A percentile compares a stretch with the other conserved stretches of the same genome.
phyloP scores from a whole-genome alignment of 2,329 filamentous ascomycete genomes.

The Colletotrichum sp. region DNA sequence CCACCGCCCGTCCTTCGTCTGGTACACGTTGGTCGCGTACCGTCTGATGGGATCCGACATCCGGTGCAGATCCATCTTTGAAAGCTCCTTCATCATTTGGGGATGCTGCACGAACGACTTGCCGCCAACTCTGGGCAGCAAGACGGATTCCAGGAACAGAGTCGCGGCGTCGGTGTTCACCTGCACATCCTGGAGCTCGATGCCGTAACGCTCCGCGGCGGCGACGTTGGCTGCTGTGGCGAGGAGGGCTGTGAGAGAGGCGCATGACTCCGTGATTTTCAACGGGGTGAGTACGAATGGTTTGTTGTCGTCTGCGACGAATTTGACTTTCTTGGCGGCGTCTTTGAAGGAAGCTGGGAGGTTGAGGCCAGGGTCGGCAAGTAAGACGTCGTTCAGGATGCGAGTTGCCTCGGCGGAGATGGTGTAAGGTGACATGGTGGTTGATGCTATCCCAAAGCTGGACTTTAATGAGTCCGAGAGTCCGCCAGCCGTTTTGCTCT shows the following conservation, averaged over 20 bases:
- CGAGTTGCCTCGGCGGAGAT: background rate
- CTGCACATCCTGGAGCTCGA: background rate
- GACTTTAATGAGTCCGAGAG: background rate
- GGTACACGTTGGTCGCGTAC: background rate
- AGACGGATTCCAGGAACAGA: background rate
- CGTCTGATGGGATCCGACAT: background rate
- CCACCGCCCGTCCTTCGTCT: background rate
- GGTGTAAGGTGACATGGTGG: background rate
- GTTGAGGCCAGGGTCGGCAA: background rate
- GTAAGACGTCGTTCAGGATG: background rate
- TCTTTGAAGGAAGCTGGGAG: background rate
- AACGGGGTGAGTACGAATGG: constrained; percentile 33
- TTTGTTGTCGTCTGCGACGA: constrained; percentile 16
- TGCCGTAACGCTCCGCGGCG: background rate
- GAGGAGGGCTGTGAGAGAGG: constrained; percentile 32
- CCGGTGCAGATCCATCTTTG: background rate
- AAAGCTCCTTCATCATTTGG: background rate
- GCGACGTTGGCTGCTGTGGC: background rate
- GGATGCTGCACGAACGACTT: background rate
- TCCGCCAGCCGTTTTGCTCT: rapidly evolving
- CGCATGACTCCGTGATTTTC: constrained; percentile 49
- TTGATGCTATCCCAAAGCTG: background rate
- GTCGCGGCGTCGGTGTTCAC: background rate
- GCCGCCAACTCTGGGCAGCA: background rate
- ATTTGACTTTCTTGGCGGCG: background rate